A percentile compares a stretch with the other conserved stretches of the same genome.
Evolutionary conservation across 2,329 filamentous ascomycete species (phyloP).

Genomic region (Aspergillus aculeatinus): DNA sequence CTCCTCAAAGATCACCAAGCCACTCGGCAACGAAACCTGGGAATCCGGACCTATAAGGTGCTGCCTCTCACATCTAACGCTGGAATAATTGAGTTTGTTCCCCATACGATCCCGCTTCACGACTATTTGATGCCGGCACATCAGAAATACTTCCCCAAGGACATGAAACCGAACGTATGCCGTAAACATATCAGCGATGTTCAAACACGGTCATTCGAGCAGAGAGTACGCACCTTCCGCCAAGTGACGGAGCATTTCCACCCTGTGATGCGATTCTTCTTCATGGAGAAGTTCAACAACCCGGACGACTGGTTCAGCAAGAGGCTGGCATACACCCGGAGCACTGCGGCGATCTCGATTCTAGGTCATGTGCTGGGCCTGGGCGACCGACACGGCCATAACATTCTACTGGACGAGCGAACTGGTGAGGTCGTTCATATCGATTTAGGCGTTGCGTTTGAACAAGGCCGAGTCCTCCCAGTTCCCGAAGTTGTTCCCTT

Average conservation of each 20-base stretch:
- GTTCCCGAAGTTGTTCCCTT: constrained; percentile 96
- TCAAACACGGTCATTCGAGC: constrained; percentile 67
- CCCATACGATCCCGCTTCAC: constrained; percentile 86
- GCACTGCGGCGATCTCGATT: constrained; percentile 92
- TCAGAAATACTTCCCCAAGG: constrained; percentile 78
- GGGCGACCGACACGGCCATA: constrained; percentile 93
- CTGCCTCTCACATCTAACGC: constrained; percentile 80
- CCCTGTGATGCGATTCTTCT: constrained; percentile 94
- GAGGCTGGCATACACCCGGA: constrained; percentile 86
- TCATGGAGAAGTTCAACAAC: constrained; percentile 89
- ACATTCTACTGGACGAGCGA: constrained; percentile 86
- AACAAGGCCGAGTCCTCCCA: constrained; percentile 90
- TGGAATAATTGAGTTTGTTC: constrained; percentile 95
- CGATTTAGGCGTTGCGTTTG: constrained; percentile 94
- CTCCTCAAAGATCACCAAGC: constrained; percentile 81
- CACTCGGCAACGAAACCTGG: constrained; percentile 83
- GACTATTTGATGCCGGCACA: constrained; percentile 92
- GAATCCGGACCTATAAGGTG: constrained; percentile 96
- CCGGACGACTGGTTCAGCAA: constrained; percentile 95
- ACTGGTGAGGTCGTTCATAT: constrained; percentile 96
- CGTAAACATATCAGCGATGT: constrained; percentile 76
- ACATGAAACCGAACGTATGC: constrained; percentile 73
- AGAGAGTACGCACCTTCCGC: constrained; percentile 71
- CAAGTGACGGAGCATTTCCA: constrained; percentile 79
- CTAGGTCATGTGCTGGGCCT: constrained; percentile 89